Base-by-base conservation (phyloP, 2,329 filamentous ascomycete genomes). In the Paracoccidioides lutzii region DNA sequence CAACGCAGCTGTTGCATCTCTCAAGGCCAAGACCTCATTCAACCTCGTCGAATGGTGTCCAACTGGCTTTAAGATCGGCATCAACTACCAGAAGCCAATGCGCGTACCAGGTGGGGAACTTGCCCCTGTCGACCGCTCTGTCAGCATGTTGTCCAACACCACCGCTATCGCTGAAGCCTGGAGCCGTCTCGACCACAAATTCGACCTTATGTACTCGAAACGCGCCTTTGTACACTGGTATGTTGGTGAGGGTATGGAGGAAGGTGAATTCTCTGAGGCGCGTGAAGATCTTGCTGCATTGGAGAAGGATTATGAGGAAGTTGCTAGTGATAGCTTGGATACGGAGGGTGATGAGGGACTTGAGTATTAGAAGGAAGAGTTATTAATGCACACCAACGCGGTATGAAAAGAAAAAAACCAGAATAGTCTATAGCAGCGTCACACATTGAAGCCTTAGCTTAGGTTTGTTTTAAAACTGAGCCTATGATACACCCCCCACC, bases 181-280 rank as follows among this genome's bases (percentile, higher is more conserved):
- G 82, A 75, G 75, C 49, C 75, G 80, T 60, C 76, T 84, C 40
- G 80, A 82, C 65, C 80, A 82, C 71, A 84, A 85, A 66, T 85
- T 85, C 68, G 82, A 85, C 64, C 78, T 85, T 59, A 85, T 85
- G 82, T 84, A 84, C 71, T 78, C 77, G 59, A 85, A 84, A 74
- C 79, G 82, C 59, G 82, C 82, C 10, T 85, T 85, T 65, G 82
- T 84, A n/a, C 82, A 84, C 67, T 84, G 82, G 82, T 85, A 84
- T 63, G 88, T 93, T 54, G 88, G 88, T 62, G 88, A 93, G 76
- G 88, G 88, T 75, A 93, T 93, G 88, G 88, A 93, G 76, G 88
- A 93, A 72, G 88, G 88, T 65, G 88, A 93, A 73, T 93, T 93
- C 76, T 87, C 84, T 60, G 88, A 93, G 74, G 88, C 88, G 59